phyloP scores from a whole-genome alignment of 305 asterid genomes.

The Solanum aculeatissimum region DNA sequence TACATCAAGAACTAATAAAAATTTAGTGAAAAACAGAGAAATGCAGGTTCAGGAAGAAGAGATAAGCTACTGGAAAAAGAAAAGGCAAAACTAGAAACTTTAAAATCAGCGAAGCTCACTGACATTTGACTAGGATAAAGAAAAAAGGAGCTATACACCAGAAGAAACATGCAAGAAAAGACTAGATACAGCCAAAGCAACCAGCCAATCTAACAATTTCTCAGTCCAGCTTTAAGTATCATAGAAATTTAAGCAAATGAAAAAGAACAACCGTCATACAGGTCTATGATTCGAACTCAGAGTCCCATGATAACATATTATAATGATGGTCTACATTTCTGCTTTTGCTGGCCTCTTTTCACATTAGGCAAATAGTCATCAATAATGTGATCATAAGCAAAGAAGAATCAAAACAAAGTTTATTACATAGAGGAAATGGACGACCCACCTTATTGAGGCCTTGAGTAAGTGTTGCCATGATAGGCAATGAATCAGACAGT shows the following conservation, averaged over 20 bases:
- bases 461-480: constrained; percentile 82
- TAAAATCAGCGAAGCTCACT: background rate
- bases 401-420: background rate
- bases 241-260: background rate
- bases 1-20: background rate
- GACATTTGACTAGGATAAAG: background rate
- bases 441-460: constrained; percentile 77
- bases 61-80: background rate
- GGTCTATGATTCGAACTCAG: background rate
- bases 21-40: background rate
- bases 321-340: background rate
- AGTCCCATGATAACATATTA: background rate
- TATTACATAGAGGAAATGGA: background rate
- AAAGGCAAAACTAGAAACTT: background rate
- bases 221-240: background rate
- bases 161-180: background rate
- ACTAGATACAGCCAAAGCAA: background rate
- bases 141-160: background rate
- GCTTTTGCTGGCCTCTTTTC: background rate
- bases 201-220: background rate
- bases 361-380: background rate
- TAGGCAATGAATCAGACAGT: constrained; percentile 77
- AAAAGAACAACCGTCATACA: background rate
- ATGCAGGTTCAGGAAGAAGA: background rate
- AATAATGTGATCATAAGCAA: background rate